Conservation (phyloP, 2,329 filamentous ascomycete genomes). For the Talaromyces piceae region DNA sequence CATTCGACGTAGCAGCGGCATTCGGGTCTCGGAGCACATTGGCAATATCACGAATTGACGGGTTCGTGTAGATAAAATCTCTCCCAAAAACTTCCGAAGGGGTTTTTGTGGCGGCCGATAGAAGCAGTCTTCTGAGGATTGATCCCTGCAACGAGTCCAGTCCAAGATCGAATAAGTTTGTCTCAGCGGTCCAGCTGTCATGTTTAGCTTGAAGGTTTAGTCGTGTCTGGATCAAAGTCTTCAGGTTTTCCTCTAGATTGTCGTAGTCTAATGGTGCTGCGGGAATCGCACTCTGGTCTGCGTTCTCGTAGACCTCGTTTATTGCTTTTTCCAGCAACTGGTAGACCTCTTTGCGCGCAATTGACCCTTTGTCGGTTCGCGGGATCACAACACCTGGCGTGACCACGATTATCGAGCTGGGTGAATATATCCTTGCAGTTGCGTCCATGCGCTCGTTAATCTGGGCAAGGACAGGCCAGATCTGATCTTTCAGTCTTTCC, state of each 20-base stretch:
- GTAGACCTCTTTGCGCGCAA: slow-evolving; percentile 5
- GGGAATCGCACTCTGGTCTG: background rate
- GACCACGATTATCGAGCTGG: background rate
- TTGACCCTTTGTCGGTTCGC: slow-evolving; percentile 1
- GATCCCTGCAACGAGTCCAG: slow-evolving; percentile 3
- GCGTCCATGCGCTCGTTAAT: slow-evolving; percentile 2
- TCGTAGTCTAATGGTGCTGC: background rate
- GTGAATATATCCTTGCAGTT: slow-evolving; percentile 2
- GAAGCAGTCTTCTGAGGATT: slow-evolving; percentile 1
- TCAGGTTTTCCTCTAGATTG: background rate
- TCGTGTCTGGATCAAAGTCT: background rate
- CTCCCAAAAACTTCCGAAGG: background rate
- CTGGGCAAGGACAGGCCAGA: slow-evolving; percentile 4
- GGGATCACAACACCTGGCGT: background rate
- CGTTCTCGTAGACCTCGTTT: background rate
- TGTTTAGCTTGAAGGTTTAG: background rate
- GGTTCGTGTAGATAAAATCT: slow-evolving; percentile 3
- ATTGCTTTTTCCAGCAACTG: slow-evolving; percentile 3
- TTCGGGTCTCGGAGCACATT: background rate
- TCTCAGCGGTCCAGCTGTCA: background rate
- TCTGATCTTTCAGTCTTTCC: background rate
- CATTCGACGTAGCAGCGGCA: background rate
- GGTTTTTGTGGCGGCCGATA: background rate
- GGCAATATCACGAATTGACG: background rate
- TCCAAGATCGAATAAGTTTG: slow-evolving; percentile 1